Base-by-base conservation (phyloP, 2,329 filamentous ascomycete genomes). In the Amauroascus niger region DNA sequence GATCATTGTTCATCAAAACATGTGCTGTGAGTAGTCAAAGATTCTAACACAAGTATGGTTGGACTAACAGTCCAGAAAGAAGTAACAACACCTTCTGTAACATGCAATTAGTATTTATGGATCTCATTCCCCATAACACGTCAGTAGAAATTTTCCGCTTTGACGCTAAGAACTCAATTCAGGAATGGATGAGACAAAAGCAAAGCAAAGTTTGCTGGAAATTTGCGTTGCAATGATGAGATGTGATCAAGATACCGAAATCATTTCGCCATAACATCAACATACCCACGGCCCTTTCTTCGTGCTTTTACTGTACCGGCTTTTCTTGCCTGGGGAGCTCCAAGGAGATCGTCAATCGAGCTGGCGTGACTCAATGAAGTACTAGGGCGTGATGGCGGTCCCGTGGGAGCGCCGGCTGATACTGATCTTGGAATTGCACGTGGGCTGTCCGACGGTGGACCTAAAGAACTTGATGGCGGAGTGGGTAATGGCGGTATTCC, bases 291-390 rank as follows among this genome's bases (percentile, higher is more conserved):
- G 20, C 84, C 82, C 76, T 89, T 95, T 75, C 88, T 88, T 63
- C 80, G 76, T 68, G 86, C 88, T 68, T 81, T 86, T 64, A 77
- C 77, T 4, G 76, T 74, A 62, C 66, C 70, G 1, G 78, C 79
- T 56, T 86, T 90, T 59, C 87, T 79, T 16, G 86, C 79, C 28
- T 77, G 80, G 2, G 86, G 81, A 3, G 86, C 83, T 4, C 87
- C 87, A 20, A 98, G 74, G 58, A 98, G 74, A 67, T 98, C 93
- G 63, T 98, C 93, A 65, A 98, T 94, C 62, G 86, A 93, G 69
- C 84, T 94, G n/a, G 88, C 88, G 65, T 88, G 88, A 69, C 88
- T 94, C 77, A 95, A 83, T 58, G 87, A 85, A 2, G 88, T 95
- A 5, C 81, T 71, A 3, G 89, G 89, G 57, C 86, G 75, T 64